A percentile compares a stretch with the other conserved stretches of the same genome.
phyloP scores from a whole-genome alignment of 1,139 yeast genomes.

The Hyphopichia wangnamkhiaoensis region DNA sequence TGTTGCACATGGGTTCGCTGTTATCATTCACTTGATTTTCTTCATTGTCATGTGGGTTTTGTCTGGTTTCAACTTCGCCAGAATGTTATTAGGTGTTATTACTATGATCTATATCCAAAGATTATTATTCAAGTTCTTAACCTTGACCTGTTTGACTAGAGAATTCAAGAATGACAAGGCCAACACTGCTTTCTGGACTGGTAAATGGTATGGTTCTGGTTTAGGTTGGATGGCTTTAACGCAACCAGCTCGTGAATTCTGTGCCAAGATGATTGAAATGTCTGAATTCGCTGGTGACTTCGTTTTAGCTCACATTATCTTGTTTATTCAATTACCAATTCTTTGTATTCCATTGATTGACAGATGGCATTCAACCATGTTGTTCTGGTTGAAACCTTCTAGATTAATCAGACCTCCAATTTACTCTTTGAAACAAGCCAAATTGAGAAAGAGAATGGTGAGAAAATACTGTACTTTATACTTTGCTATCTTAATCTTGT shows the following conservation, averaged over 20 bases:
- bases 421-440: constrained; percentile 94
- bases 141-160: constrained; percentile 80
- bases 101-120: constrained; percentile 89
- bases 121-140: constrained; percentile 80
- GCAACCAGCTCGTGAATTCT: constrained; percentile 95
- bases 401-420: constrained; percentile 99
- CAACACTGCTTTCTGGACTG: constrained; percentile 99
- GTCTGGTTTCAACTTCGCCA: constrained; percentile 87
- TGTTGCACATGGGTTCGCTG: constrained; percentile 93
- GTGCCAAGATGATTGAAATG: constrained; percentile 90
- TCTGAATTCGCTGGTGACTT: constrained; percentile 98
- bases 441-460: constrained; percentile 98
- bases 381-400: constrained; percentile 98
- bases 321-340: constrained; percentile 88
- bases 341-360: constrained; percentile 85
- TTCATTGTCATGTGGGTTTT: constrained; percentile 96
- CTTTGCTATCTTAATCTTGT: constrained; percentile 67
- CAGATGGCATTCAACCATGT: constrained; percentile 97
- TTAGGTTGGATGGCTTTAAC: constrained; percentile 95
- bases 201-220: constrained; percentile 97
- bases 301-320: constrained; percentile 81
- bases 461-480: constrained; percentile 88
- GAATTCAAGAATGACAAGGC: constrained; percentile 97
- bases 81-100: constrained; percentile 84
- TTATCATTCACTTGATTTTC: constrained; percentile 78